A percentile compares a stretch with the other conserved stretches of the same genome.
Evolutionary conservation across 148 eudicot species (phyloP).

Genomic region (Polygonum aviculare): DNA sequence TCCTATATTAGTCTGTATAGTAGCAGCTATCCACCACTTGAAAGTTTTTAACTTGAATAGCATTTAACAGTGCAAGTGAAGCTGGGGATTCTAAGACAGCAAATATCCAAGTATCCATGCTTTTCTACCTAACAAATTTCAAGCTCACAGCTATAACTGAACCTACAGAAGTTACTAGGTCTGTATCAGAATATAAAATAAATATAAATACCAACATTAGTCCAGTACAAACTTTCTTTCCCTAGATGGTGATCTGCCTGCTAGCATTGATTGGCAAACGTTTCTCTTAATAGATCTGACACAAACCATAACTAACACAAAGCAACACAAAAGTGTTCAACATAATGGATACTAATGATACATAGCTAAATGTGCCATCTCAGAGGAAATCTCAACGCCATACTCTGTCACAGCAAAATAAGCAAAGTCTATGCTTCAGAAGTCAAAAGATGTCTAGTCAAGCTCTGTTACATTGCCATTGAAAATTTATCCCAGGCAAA

Average conservation of each 20-base stretch:
- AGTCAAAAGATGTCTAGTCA: neutral
- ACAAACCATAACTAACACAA: neutral
- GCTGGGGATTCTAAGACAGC: neutral
- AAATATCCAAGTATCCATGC: neutral
- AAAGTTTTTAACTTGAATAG: neutral
- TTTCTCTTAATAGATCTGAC: neutral
- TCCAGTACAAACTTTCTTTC: neutral
- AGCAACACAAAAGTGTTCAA: neutral
- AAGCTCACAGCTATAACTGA: neutral
- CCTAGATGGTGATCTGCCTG: neutral
- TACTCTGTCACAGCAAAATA: neutral
- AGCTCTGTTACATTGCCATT: neutral
- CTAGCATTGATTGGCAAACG: neutral
- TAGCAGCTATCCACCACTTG: neutral
- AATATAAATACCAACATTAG: neutral
- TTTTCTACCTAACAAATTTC: neutral
- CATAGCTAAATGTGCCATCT: neutral
- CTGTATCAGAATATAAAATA: neutral
- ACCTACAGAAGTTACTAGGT: neutral
- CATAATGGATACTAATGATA: neutral
- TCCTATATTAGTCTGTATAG: neutral
- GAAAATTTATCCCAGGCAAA: neutral
- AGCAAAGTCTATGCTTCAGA: neutral
- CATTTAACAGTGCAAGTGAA: neutral
- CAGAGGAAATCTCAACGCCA: neutral